Percentiles rank a stretch among this genome's conserved stretches.
phyloP scores from a whole-genome alignment of 2,329 filamentous ascomycete genomes.

The Bipolaris zeicola region DNA sequence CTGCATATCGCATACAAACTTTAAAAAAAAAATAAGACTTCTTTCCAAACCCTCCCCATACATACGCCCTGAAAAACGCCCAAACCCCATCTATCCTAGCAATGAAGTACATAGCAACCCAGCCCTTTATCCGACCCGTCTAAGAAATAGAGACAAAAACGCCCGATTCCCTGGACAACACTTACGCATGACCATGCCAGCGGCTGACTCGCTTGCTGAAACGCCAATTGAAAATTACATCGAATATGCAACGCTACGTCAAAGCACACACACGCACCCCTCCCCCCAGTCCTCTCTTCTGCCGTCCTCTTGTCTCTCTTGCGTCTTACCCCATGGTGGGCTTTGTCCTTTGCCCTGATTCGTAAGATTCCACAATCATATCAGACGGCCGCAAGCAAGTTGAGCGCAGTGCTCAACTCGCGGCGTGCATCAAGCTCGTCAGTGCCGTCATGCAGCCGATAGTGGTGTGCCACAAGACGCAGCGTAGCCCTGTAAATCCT shows the following conservation, averaged over 20 bases:
- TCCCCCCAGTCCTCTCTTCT: neutral
- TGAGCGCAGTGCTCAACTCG: constrained; percentile 48
- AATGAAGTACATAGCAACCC: too few species aligned
- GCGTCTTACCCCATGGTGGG: neutral
- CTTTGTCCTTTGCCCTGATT: too few species aligned
- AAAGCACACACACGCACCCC: neutral
- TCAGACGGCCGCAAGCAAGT: constrained; percentile 40
- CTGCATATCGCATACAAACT: too few species aligned
- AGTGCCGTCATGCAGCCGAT: constrained; percentile 48
- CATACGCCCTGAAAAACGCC: too few species aligned
- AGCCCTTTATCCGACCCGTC: too few species aligned
- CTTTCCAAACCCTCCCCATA: too few species aligned
- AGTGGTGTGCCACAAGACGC: constrained; percentile 52
- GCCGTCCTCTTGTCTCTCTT: neutral
- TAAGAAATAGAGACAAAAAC: neutral
- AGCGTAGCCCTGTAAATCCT: constrained; percentile 51
- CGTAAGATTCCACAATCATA: too few species aligned
- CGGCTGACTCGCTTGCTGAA: constrained; percentile 2
- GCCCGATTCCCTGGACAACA: neutral
- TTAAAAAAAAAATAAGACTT: too few species aligned
- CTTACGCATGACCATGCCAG: neutral
- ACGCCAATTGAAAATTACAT: neutral
- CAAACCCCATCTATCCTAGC: too few species aligned
- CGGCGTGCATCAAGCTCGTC: constrained; percentile 53
- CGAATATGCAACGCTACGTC: neutral